Base-by-base conservation (phyloP, 176 grass and related monocot genomes). In the Puccinellia tenuiflora region DNA sequence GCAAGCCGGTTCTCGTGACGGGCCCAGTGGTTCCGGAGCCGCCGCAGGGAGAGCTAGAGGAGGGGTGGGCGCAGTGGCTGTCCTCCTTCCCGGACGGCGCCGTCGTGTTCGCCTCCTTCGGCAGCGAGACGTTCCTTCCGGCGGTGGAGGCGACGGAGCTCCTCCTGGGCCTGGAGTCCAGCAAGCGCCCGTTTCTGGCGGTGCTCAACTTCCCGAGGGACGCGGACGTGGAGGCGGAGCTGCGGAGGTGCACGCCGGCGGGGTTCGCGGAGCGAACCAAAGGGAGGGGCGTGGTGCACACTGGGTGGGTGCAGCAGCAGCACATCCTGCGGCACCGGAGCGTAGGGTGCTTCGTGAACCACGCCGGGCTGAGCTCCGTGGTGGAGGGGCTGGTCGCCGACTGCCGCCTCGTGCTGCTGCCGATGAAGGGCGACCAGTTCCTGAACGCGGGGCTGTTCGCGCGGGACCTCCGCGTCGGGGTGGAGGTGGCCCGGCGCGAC, bases 311-410 rank as follows among this genome's bases (percentile, higher is more conserved):
- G n/a, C n/a, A n/a, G n/a, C n/a, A n/a, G n/a, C n/a, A n/a, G n/a
- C n/a, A n/a, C n/a, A n/a, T n/a, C n/a, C n/a, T n/a, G n/a, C 63
- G 80, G 25, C 90, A 89, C 69, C 73, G 48, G 5, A 80, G 83
- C 62, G 86, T 89, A 9, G 90, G 90, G 0, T 89, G 86, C 80
- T 92, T 89, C 87, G 29, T 92, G 5, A 85, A 80, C 78, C 90
- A 89, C 75, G 64, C 90, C 10, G 85, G 85, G 11, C 33, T 88
- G 37, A 90, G 88, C 81, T 90, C 88, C n/a, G n/a, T n/a, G n/a
- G n/a, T n/a, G n/a, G n/a, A n/a, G n/a, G n/a, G n/a, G n/a, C n/a
- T n/a, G n/a, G n/a, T n/a, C n/a, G n/a, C n/a, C n/a, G n/a, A n/a
- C n/a, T n/a, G n/a, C n/a, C n/a, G n/a, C n/a, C n/a, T n/a, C n/a